Conservation (phyloP, 331 rosid species). For the Rosa hybrid region DNA sequence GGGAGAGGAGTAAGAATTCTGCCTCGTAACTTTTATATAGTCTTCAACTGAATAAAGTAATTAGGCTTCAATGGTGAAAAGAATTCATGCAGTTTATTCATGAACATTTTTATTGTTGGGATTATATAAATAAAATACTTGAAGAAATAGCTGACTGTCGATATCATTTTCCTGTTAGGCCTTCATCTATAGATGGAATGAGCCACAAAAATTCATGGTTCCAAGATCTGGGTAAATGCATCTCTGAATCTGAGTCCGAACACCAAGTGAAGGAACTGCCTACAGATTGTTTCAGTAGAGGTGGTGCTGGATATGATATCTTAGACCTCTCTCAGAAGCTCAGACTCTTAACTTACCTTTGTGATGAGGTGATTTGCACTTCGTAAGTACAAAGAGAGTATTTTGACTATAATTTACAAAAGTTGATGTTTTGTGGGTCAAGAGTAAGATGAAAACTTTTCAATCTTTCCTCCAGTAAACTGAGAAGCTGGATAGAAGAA, state of each 20-base stretch:
- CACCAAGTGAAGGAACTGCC: slow-evolving; percentile 45
- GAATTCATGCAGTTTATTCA: neutral
- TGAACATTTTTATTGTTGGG: neutral
- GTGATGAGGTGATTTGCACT: slow-evolving; percentile 74
- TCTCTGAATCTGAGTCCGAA: slow-evolving; percentile 47
- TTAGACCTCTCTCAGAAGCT: slow-evolving; percentile 63
- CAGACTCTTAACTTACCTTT: slow-evolving; percentile 60
- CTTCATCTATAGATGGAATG: slow-evolving; percentile 28
- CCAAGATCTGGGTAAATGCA: slow-evolving; percentile 48
- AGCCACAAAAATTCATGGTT: slow-evolving; percentile 60
- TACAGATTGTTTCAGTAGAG: slow-evolving; percentile 41
- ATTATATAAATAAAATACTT: neutral
- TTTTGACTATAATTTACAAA: neutral
- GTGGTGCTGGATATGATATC: slow-evolving; percentile 38
- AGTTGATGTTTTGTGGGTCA: slow-evolving; percentile 21
- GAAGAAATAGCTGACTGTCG: slow-evolving; percentile 6
- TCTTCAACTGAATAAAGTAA: neutral
- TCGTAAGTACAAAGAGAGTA: slow-evolving; percentile 45
- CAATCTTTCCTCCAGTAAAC: slow-evolving; percentile 44
- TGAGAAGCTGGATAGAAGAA: slow-evolving; percentile 63
- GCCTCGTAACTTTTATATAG: neutral
- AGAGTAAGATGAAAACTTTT: slow-evolving; percentile 16
- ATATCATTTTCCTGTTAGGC: slow-evolving; percentile 39
- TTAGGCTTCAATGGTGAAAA: neutral
- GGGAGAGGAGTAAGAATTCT: slow-evolving; percentile 51